Base-by-base conservation (phyloP, 2,329 filamentous ascomycete genomes). In the Metarhizium brunneum region DNA sequence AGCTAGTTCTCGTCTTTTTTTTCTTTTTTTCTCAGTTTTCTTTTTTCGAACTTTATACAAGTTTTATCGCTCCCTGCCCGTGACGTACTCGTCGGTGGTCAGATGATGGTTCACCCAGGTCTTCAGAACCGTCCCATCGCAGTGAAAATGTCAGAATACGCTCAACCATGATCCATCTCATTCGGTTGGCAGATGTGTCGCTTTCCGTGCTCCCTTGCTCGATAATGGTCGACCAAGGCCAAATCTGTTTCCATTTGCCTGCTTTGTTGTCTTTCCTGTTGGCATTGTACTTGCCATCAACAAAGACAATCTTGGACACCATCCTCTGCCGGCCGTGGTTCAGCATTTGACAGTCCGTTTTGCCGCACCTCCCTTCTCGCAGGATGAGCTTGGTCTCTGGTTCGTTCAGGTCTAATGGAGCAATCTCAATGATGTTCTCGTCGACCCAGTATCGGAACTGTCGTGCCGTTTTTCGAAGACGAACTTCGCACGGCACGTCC, bases 371-470 rank as follows among this genome's bases (percentile, higher is more conserved):
- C 5, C 70, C 70, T 29, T 72, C 63, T 3, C 63, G 62, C 16
- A 72, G 55, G 7, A 73, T 65, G 10, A 65, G 61, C 42, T 64
- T 66, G 6, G 67, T 65, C 51, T 71, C 69, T 7, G 69, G 60
- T 18, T 72, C 69, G 38, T 64, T 60, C 4, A 71, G 58, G 40
- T 69, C 66, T 53, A 72, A 61, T 1, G 65, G 60, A 10, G 69
- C 66, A 62, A 72, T 71, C 56, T 73, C 70, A 25, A 72, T 68
- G 25, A 70, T 67, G 55, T 67, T 65, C 11, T 71, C 68, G 47
- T 71, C 63, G 47, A 72, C 66, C 70, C 70, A 72, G 55, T 72
- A 73, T 20, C 67, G 63, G 53, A 72, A 73, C 55, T 72, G 68
- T 18, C 68, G 67, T 5, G 70, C 70, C 50, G 69, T 65, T 51